Evolutionary conservation across 768 basidiomycete species (phyloP).

Genomic region (Tylopilus sp.): DNA sequence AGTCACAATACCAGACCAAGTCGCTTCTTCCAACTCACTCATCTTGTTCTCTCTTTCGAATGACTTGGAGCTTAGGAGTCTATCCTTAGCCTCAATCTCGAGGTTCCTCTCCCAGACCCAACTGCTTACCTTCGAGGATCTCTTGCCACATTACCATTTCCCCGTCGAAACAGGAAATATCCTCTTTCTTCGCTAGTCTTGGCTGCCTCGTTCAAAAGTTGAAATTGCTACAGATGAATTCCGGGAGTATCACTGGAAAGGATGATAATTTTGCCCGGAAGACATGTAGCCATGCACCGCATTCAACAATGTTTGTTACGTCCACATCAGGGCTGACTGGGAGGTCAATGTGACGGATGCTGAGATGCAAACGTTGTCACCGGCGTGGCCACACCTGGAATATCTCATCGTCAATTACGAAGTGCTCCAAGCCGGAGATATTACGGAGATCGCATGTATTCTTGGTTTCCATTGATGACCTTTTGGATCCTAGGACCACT

Average conservation of each 20-base stretch:
- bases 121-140: not conserved
- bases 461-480: too few relatives aligned
- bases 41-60: not conserved
- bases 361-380: not conserved
- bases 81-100: not conserved
- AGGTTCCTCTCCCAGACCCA: not conserved
- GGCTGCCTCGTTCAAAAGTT: not conserved
- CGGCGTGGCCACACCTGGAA: not conserved
- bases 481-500: too few relatives aligned
- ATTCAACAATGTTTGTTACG: not conserved
- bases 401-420: not conserved
- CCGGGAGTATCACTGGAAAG: too few relatives aligned
- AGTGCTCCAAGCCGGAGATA: too few relatives aligned
- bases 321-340: not conserved
- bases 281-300: not conserved
- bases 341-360: not conserved
- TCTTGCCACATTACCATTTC: not conserved
- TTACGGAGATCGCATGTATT: too few relatives aligned
- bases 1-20: not conserved
- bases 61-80: not conserved
- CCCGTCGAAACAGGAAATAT: not conserved
- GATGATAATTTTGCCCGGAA: too few relatives aligned
- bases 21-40: not conserved
- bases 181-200: not conserved
- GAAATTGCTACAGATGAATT: not conserved